Conservation (phyloP, 495 filamentous ascomycete genomes). For the Astrothelium macrocarpum region DNA sequence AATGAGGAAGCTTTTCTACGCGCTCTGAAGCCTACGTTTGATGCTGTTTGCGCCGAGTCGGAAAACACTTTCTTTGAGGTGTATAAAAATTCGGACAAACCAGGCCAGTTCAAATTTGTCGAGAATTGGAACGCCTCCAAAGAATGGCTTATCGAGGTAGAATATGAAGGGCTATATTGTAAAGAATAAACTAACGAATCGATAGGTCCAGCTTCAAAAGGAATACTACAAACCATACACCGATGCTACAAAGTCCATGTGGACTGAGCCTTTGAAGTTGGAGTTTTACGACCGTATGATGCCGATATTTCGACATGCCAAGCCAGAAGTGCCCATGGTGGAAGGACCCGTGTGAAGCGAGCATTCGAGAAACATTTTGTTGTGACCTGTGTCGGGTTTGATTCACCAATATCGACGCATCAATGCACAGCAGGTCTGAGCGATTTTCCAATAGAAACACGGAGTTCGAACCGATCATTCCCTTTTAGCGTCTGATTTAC, state of each 20-base stretch:
- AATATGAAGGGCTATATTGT: background rate
- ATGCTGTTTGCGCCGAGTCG: background rate
- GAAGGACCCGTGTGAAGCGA: no score
- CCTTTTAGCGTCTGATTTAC: background rate
- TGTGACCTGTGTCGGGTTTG: no score
- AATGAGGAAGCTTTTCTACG: background rate
- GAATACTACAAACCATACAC: constrained; percentile 1
- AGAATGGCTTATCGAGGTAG: background rate
- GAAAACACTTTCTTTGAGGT: background rate
- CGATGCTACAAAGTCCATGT: background rate
- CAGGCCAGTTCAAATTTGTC: background rate
- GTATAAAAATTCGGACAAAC: background rate
- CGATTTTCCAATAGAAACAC: background rate
- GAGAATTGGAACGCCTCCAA: constrained; percentile 1
- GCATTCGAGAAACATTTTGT: no score
- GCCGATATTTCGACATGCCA: background rate
- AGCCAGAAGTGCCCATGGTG: background rate
- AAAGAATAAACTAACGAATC: background rate
- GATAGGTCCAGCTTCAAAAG: background rate
- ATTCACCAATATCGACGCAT: no score
- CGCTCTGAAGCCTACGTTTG: background rate
- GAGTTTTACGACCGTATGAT: background rate
- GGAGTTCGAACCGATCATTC: background rate
- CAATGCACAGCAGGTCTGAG: background rate
- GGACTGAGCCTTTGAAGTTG: background rate